Base-by-base conservation (phyloP, 1,139 yeast genomes). In the Ogataea hybrid region DNA sequence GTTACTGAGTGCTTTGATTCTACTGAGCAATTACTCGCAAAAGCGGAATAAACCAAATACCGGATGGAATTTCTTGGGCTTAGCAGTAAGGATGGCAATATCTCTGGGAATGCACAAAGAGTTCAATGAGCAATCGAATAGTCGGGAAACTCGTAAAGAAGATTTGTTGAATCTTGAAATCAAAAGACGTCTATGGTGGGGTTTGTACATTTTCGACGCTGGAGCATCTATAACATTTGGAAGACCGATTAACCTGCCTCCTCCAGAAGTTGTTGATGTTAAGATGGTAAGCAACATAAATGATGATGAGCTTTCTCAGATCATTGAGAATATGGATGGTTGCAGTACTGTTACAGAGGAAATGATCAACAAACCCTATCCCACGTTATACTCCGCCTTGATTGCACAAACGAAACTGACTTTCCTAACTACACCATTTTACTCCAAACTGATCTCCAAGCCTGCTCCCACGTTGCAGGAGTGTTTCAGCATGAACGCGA, bases 171-270 rank as follows among this genome's bases (percentile, higher is more conserved):
- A 59, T 39, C 45, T 53, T 38, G 81, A 75, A 47, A 65, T 68
- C 44, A 65, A 80, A 50, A 66, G 79, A 53, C 59, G 81, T 37
- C 59, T 76, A 34, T 77, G 82, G 81, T 77, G 81, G 79, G 81
- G 83, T 5, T 55, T 82, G 41, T 79, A 77, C 50, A 73, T 77
- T 41, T 79, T 79, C 53, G 86, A 80, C 58, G 75, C 80, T 21
- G 82, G 84, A 34, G 76, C 84, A 9, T 77, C 84, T 0, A 68
- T 81, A 12, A 75, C 84, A 0, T 79, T 79, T 62, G 88, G 86
- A 18, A 66, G 88, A 51, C 86, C 88, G 1, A 69, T 79, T 11
- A 73, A 74, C 45, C 65, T 78, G 28, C 82, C 84, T 2, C 67
- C 68, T 12, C 59, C 66, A 23, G 71, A 71, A 35, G 71, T 76